phyloP scores from a whole-genome alignment of 768 basidiomycete species.

The Russula dissimulans region DNA sequence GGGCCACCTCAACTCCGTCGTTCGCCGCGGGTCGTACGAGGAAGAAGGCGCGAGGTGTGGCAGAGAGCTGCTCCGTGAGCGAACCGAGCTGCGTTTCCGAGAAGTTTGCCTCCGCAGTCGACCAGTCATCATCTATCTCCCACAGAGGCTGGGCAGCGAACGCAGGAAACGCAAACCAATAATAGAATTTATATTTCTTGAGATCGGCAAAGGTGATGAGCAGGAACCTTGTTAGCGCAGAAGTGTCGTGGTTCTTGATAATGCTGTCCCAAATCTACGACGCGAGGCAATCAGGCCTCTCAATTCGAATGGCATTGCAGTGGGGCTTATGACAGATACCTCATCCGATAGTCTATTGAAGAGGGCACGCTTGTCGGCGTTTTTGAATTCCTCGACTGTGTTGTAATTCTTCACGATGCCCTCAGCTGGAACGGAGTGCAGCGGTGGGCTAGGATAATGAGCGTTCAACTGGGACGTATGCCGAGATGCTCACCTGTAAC shows the following conservation, averaged over 20 bases:
- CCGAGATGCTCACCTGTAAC: constrained; percentile 33
- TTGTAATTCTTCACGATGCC: constrained; percentile 92
- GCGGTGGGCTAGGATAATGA: constrained; percentile 31
- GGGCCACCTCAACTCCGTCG: constrained; percentile 35
- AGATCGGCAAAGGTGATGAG: constrained; percentile 93
- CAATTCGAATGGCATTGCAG: not conserved
- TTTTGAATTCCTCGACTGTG: constrained; percentile 93
- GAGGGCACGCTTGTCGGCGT: constrained; percentile 77
- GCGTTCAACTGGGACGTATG: not conserved
- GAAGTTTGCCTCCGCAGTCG: constrained; percentile 37
- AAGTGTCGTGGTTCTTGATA: constrained; percentile 39
- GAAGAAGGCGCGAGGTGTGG: constrained; percentile 47
- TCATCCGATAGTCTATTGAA: constrained; percentile 66
- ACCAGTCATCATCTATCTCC: constrained; percentile 70
- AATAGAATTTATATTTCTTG: constrained; percentile 96
- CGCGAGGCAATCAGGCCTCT: not conserved
- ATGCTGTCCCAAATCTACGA: constrained; percentile 64
- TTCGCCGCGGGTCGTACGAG: constrained; percentile 36
- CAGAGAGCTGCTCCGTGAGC: constrained; percentile 36
- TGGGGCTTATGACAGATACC: constrained; percentile 29
- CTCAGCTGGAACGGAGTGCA: constrained; percentile 40
- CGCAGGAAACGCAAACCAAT: constrained; percentile 97
- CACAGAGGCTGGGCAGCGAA: constrained; percentile 84
- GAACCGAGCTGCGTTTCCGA: constrained; percentile 33
- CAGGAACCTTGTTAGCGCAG: constrained; percentile 66